A percentile compares a stretch with the other conserved stretches of the same genome.
phyloP scores from a whole-genome alignment of 1,284 basidiomycete genomes.

The Tilletia walkeri region DNA sequence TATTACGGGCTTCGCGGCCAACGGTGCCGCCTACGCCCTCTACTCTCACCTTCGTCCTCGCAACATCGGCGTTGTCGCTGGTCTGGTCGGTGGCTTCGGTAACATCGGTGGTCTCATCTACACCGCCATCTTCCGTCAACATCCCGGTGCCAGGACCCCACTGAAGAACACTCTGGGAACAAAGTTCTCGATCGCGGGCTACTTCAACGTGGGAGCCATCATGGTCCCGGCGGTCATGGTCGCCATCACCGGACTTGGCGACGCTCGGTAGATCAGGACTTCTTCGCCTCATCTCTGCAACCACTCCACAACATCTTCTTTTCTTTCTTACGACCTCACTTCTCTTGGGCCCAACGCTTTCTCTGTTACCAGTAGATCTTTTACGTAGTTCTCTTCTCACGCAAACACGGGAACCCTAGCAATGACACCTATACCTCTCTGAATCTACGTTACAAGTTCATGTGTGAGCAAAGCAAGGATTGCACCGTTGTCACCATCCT shows the following conservation, averaged over 20 bases:
- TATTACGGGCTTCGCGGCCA: constrained; percentile 44
- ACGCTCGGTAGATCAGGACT: background rate
- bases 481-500: too few species aligned
- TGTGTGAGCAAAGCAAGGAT: too few species aligned
- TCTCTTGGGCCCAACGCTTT: background rate
- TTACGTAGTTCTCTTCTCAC: background rate
- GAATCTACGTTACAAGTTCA: too few species aligned
- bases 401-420: too few species aligned
- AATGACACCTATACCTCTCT: too few species aligned
- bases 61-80: constrained; percentile 32
- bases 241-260: background rate
- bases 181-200: constrained; percentile 49
- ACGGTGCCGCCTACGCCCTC: constrained; percentile 45
- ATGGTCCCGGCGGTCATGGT: constrained; percentile 17
- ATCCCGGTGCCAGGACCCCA: constrained; percentile 30
- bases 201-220: constrained; percentile 40
- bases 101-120: constrained; percentile 46
- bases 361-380: background rate
- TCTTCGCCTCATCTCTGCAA: too few species aligned
- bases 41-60: constrained; percentile 40
- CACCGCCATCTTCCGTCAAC: constrained; percentile 37
- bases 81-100: constrained; percentile 42
- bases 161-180: constrained; percentile 32
- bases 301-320: background rate
- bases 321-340: background rate